Evolutionary conservation across 2,329 filamentous ascomycete species (phyloP), one percentile per base, ranked within the genome.

Genomic region (Colletotrichum sp.): DNA sequence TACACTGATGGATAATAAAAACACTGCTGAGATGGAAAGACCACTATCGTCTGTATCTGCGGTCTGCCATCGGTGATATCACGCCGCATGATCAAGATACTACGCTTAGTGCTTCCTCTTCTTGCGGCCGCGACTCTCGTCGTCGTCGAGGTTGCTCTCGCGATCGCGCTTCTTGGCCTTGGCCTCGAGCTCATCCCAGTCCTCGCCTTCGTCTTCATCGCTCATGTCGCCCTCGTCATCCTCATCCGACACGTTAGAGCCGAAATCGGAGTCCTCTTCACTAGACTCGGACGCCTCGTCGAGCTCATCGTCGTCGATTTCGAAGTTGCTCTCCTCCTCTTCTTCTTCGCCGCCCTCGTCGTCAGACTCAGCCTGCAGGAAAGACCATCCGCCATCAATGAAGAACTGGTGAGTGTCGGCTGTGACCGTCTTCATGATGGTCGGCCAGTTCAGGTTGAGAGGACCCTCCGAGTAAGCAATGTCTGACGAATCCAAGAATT

Each of bases 361-460:
- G 81, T 99, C 97, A 1, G 94, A 96, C 76, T 98, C 96, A 44
- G 93, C 93, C 70, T 93, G 93, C 75, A 99, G 85, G 91, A 99
- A 99, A 3, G 92, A 94, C 97, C 97, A 99, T 62, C 97, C 97
- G 36, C 98, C 97, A 78, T 99, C 96, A 6, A 90, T 92, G 85
- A 98, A 99, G 92, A 99, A 99, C 80, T 94, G 92, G 83, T 99
- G 96, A 3, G 97, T 95, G 83, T 99, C 96, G 44, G 94, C 93
- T 24, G 95, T 96, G 30, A 99, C 96, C 0, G 97, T 99, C 90
- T 99, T 99, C 96, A 99, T 99, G 83, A 99, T 99, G 18, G 96
- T 98, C 13, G 95, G 94, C 97, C 97, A 99, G 89, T 99, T 99
- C 73, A 99, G 90, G 87, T 99, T 99, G 80, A 99, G 92, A 2